Conservation (phyloP, 2,329 filamentous ascomycete species). For the Trichoderma koningiopsis region DNA sequence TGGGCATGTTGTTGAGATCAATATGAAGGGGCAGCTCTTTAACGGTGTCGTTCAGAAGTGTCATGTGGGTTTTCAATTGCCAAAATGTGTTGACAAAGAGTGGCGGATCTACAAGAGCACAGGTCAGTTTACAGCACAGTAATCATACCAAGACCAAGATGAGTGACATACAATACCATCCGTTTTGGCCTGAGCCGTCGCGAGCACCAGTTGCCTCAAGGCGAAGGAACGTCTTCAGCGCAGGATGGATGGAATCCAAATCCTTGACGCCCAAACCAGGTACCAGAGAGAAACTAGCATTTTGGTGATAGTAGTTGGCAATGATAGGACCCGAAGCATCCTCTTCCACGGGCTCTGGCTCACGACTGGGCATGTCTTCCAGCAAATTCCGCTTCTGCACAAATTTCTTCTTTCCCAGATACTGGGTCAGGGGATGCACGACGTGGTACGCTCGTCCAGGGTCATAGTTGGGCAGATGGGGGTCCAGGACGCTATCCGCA, state of each 20-base stretch:
- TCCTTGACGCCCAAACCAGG: slow-evolving; percentile 74
- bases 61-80: slow-evolving; percentile 93
- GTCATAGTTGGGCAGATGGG: slow-evolving; percentile 71
- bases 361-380: slow-evolving; percentile 47
- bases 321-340: slow-evolving; percentile 68
- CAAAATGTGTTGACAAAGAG: slow-evolving; percentile 96
- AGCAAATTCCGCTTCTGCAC: slow-evolving; percentile 86
- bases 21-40: slow-evolving; percentile 79
- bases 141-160: neutral
- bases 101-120: slow-evolving; percentile 62
- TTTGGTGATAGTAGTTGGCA: slow-evolving; percentile 90
- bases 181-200: slow-evolving; percentile 81
- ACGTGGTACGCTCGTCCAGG: slow-evolving; percentile 79
- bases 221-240: slow-evolving; percentile 74
- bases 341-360: slow-evolving; percentile 51
- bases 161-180: slow-evolving; percentile 73
- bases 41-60: slow-evolving; percentile 85
- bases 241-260: slow-evolving; percentile 69
- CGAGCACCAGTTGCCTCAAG: slow-evolving; percentile 80
- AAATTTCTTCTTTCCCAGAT: slow-evolving; percentile 87
- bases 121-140: neutral
- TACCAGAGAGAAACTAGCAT: slow-evolving; percentile 86
- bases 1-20: slow-evolving; percentile 75
- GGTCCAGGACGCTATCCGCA: slow-evolving; percentile 74
- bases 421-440: slow-evolving; percentile 81